Base-by-base conservation (phyloP, 2,329 filamentous ascomycete species). In the Fusarium sp. region DNA sequence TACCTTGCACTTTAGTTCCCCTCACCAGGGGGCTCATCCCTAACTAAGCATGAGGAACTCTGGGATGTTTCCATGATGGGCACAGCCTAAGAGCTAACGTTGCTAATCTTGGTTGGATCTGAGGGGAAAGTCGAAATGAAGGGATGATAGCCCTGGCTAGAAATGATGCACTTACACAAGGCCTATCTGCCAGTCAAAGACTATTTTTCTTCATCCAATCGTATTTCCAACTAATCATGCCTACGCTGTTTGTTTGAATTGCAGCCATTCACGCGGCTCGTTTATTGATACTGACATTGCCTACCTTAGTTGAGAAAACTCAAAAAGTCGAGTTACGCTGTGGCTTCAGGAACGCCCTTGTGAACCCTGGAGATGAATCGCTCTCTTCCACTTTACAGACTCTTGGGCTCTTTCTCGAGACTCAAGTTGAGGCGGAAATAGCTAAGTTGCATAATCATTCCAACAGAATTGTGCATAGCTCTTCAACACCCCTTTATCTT, bases 41-140 rank as follows among this genome's bases (percentile, higher is more conserved):
- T 62, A 46, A 35, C 38, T 33, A 52, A 53, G 62, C 60, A 58
- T 46, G 32, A 52, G 33, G 53, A 60, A 65, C 50, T 48, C 41
- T 45, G 13, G 55, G 55, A 42, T 50, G 40, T 52, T 48, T 56
- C 58, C 42, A 45, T 53, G 44, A 64, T 60, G 57, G 56, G 56
- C 55, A 59, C 59, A 76, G 67, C 62, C 53, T 45, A 56, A 66
- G 57, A 66, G 55, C 52, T 42, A 63, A 57, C 33, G 58, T 64
- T 62, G 38, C 42, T 41, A 40, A 59, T 37, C 33, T 56, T 67
- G 64, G 64, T 50, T 68, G 65, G 54, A 67, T 42, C 63, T 40
- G 44, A 45, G 53, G 59, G 62, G 27, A 50, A 45, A 18, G 27
- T 37, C 27, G 55, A 75, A 76, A 76, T 76, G 74, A 76, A 76